These are phyloP conservation scores for Zygoascus ofunaensis DNA, from an alignment of 805 yeast genomes.

Conservation along the genomic window DNA sequence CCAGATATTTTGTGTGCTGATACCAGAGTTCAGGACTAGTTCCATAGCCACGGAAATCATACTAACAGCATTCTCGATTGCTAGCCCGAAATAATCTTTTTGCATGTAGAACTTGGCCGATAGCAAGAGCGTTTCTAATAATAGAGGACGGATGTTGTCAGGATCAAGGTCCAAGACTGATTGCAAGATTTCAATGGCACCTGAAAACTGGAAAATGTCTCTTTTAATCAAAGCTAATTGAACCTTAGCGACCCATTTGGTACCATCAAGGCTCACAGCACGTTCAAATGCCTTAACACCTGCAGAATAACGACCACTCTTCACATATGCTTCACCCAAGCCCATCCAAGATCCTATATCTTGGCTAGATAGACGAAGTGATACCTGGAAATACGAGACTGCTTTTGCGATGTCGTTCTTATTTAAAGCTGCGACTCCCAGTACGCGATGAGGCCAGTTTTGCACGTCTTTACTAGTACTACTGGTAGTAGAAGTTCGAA, in stretches of 20 bases:
- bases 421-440: conserved; percentile 73
- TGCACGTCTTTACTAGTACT: conserved; percentile 10
- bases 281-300: conserved; percentile 72
- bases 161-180: conserved; percentile 35
- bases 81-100: conserved; percentile 61
- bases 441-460: conserved; percentile 79
- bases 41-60: conserved; percentile 38
- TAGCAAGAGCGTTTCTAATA: conserved; percentile 44
- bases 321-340: conserved; percentile 88
- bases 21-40: conserved; percentile 31
- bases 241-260: conserved; percentile 54
- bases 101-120: conserved; percentile 44
- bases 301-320: conserved; percentile 80
- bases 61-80: conserved; percentile 39
- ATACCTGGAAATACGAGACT: conserved; percentile 80
- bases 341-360: conserved; percentile 88
- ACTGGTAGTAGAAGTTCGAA: conserved; percentile 22
- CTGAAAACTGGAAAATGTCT: conserved; percentile 55
- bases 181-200: conserved; percentile 43
- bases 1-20: conserved; percentile 53
- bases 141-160: conserved; percentile 17
- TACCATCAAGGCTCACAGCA: conserved; percentile 46
- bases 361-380: conserved; percentile 54
- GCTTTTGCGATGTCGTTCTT: conserved; percentile 66
- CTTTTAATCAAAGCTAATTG: conserved; percentile 58